Percentiles rank a stretch among this genome's conserved stretches.
Conservation (phyloP, 2,329 filamentous ascomycete genomes). For the Sclerotinia nivalis region DNA sequence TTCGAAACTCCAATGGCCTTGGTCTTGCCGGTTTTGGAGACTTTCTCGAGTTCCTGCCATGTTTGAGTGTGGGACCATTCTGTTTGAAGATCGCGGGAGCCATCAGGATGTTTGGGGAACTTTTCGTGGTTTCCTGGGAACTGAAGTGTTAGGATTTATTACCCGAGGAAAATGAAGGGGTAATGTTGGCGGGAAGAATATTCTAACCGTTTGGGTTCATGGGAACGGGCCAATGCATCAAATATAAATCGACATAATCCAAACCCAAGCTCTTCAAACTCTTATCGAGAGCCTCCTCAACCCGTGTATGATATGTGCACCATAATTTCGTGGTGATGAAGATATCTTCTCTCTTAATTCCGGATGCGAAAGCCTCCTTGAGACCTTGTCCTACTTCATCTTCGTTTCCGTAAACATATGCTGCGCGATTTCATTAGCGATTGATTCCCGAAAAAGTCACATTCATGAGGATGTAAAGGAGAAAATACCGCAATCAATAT, state of each 20-base stretch:
- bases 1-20: conserved; percentile 50
- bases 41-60: conserved; percentile 74
- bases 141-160: conserved; percentile 15
- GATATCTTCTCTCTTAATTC: conserved; percentile 63
- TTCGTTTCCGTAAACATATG: conserved; percentile 80
- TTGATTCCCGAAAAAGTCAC: conserved; percentile 45
- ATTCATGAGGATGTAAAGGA: background rate
- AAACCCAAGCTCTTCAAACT: conserved; percentile 72
- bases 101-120: conserved; percentile 74
- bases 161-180: conserved; percentile 18
- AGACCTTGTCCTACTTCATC: conserved; percentile 79
- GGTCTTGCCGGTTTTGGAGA: conserved; percentile 60
- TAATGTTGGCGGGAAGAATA: background rate
- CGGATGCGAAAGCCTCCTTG: conserved; percentile 64
- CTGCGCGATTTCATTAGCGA: conserved; percentile 41
- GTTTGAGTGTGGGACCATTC: conserved; percentile 71
- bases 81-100: conserved; percentile 69
- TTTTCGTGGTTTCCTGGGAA: conserved; percentile 63
- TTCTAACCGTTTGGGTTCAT: conserved; percentile 70
- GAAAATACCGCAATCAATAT: conserved; percentile 47
- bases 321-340: conserved; percentile 69
- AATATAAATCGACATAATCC: conserved; percentile 78
- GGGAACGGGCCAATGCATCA: conserved; percentile 82
- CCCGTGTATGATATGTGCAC: conserved; percentile 73
- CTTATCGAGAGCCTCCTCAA: conserved; percentile 69